Evolutionary conservation across 805 yeast genomes (phyloP).

Genomic region (Kazachstania kunashirensis): DNA sequence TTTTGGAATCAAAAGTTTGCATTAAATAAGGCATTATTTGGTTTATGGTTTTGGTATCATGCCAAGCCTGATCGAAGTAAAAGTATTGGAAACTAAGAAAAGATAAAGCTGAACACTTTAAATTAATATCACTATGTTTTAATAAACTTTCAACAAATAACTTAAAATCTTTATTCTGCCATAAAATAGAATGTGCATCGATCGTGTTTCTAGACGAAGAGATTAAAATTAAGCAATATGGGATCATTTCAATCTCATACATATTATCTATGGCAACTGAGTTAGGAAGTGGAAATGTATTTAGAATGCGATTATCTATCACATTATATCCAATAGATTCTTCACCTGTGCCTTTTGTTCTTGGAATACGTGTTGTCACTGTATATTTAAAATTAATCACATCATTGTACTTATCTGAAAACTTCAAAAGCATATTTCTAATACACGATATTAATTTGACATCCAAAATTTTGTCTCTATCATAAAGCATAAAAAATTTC

Average conservation of each 20-base stretch:
- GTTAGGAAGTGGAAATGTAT: conserved; percentile 13
- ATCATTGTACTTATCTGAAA: conserved; percentile 12
- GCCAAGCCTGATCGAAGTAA: conserved; percentile 7
- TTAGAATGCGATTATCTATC: not conserved
- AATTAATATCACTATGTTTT: conserved; percentile 14
- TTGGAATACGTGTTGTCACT: conserved; percentile 7
- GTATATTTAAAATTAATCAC: conserved; percentile 18
- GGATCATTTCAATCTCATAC: conserved; percentile 12
- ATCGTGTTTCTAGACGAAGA: not conserved
- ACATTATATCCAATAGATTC: not conserved
- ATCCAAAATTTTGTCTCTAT: conserved; percentile 1
- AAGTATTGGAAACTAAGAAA: conserved; percentile 16
- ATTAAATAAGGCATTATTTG: conserved; percentile 21
- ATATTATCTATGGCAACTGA: conserved; percentile 15
- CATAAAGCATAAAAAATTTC: conserved; percentile 8
- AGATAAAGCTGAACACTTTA: conserved; percentile 18
- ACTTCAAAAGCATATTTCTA: conserved; percentile 8
- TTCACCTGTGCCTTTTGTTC: not conserved
- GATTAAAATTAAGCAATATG: conserved; percentile 14
- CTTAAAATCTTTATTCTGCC: conserved; percentile 12
- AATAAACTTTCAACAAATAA: conserved; percentile 18
- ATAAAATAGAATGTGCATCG: conserved; percentile 3
- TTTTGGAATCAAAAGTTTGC: conserved; percentile 16
- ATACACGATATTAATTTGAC: conserved; percentile 5
- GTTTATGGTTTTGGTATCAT: conserved; percentile 10